Evolutionary conservation across 495 filamentous ascomycete species (phyloP), one percentile per base, ranked within the genome.

Genomic region (Friedmanniomyces endolithicus): DNA sequence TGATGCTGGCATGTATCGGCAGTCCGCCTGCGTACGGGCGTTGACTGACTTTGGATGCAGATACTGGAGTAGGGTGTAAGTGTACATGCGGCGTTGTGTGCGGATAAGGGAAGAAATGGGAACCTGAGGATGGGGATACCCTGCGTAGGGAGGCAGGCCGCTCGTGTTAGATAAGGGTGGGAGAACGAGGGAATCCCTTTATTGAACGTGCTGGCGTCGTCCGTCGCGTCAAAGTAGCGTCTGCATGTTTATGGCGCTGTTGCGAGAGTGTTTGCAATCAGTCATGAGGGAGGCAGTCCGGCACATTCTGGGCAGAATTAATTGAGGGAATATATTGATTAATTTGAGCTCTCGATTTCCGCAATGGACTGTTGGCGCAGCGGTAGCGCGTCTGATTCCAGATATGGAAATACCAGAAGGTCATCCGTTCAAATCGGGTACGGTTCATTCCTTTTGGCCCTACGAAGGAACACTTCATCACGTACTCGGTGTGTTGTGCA

Each of bases 1-100:
- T 84, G 57, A 66, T 89, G 74, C 65, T 86, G 40, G 83, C 78
- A 51, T 58, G 59, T 61, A 57, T 57, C n/a, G 44, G 41, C 24
- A 33, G 9, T 27, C 19, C 46, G 27, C 34, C 46, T 23, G 39
- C 11, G 2, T 40, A 11, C 16, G 39, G 54, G 54, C 34, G 34
- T 46, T 56, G 25, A 44, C 6, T 43, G 37, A 41, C 39, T 24
- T 25, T 7, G 23, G 19, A 22, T 14, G 19, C 23, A 50, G 47
- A 31, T 50, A 25, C 47, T 50, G 8, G 47, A 50, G 25, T 34
- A 50, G 19, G 24, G 29, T 2, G 11, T 31, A 31, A n/a, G n/a
- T n/a, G n/a, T n/a, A n/a, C n/a, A 31, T 23, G 9, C 29, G 47
- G 47, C 47, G 47, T 50, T 50, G 29, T 12, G 24, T 2, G 6